Evolutionary conservation across 495 filamentous ascomycete genomes (phyloP).

Genomic region (Penicillium subrubescens): DNA sequence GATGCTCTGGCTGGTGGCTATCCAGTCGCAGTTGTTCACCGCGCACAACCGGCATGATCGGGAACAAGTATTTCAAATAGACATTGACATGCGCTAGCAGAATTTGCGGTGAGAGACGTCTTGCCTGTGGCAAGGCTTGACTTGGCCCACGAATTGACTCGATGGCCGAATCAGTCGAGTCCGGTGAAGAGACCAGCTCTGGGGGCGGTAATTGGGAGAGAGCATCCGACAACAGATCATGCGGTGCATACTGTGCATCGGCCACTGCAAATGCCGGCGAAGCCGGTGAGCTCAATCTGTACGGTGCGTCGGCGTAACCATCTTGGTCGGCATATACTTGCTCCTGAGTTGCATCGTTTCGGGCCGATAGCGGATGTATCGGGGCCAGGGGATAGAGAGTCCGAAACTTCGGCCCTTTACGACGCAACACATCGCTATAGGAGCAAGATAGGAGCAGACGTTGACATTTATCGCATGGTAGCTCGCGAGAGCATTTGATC

Average conservation of each 20-base stretch:
- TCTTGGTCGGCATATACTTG: conserved; percentile 26
- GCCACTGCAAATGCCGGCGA: conserved; percentile 32
- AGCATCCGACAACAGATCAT: conserved; percentile 31
- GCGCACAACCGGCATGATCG: conserved; percentile 79
- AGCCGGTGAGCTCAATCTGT: conserved; percentile 31
- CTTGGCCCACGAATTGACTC: conserved; percentile 27
- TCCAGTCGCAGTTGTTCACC: conserved; percentile 67
- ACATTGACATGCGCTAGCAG: conserved; percentile 48
- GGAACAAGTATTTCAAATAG: conserved; percentile 67
- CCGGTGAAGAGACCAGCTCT: conserved; percentile 46
- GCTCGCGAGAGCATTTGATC: conserved; percentile 47
- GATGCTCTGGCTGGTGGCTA: conserved; percentile 56
- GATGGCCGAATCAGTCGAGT: conserved; percentile 38
- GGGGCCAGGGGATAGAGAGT: conserved; percentile 48
- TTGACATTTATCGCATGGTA: conserved; percentile 50
- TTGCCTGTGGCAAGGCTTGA: conserved; percentile 20
- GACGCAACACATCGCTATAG: conserved; percentile 46
- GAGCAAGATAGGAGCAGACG: conserved; percentile 49
- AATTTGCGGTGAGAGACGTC: conserved; percentile 38
- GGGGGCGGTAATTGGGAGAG: conserved; percentile 33
- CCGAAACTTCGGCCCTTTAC: conserved; percentile 50
- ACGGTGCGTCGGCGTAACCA: conserved; percentile 20
- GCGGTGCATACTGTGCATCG: conserved; percentile 28
- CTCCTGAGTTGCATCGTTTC: conserved; percentile 18
- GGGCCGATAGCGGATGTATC: conserved; percentile 39